These are phyloP conservation scores for Diospyros lotus DNA, from an alignment of 148 eudicot genomes.

Conservation along the genomic window DNA sequence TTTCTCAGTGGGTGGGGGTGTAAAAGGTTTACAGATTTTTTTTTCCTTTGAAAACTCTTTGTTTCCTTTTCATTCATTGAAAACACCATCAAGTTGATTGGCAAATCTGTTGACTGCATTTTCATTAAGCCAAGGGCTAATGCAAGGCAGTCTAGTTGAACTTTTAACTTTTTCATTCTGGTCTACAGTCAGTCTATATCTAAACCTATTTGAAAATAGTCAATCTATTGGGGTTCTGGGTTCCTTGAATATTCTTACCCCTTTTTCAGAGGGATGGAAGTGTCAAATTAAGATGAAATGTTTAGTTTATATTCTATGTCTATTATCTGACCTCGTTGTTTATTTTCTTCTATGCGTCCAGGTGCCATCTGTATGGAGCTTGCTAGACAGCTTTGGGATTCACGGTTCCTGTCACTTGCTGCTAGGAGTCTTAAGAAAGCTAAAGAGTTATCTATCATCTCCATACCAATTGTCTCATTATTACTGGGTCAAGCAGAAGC, in stretches of 20 bases:
- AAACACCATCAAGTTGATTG: background rate
- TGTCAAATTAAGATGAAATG: background rate
- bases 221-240: background rate
- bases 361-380: slow-evolving; percentile 87
- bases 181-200: background rate
- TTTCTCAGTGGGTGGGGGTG: too few species aligned
- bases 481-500: slow-evolving; percentile 93
- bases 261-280: background rate
- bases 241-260: background rate
- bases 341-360: slow-evolving; percentile 22
- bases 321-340: background rate
- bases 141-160: background rate
- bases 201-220: background rate
- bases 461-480: slow-evolving; percentile 59
- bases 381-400: slow-evolving; percentile 51
- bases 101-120: background rate
- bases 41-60: background rate
- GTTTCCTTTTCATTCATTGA: background rate
- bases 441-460: slow-evolving; percentile 33
- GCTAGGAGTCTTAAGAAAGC: slow-evolving; percentile 70
- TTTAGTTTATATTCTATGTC: background rate
- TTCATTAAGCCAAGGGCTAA: slow-evolving; percentile 4
- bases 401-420: slow-evolving; percentile 57
- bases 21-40: background rate
- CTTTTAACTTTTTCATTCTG: background rate